A percentile compares a stretch with the other conserved stretches of the same genome.
phyloP scores from a whole-genome alignment of 192 early-diverging fungal species.

The Rhizophagus sp. region DNA sequence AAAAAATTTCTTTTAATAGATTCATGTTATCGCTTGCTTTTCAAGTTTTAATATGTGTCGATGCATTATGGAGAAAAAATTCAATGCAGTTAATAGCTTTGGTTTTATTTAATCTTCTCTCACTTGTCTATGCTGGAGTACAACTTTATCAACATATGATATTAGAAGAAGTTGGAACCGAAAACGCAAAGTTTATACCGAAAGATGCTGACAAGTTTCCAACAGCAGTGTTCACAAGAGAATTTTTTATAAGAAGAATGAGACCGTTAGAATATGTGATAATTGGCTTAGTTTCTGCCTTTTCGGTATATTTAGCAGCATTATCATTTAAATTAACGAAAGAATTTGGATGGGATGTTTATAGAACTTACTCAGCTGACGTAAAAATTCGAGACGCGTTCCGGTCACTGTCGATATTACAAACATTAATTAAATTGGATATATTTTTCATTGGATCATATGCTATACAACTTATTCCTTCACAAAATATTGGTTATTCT shows the following conservation, averaged over 20 bases:
- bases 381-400: slow-evolving; percentile 37
- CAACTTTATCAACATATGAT: slow-evolving; percentile 50
- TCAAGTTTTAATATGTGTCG: slow-evolving; percentile 10
- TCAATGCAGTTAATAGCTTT: slow-evolving; percentile 89
- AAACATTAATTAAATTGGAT: slow-evolving; percentile 50
- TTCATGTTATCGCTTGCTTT: slow-evolving; percentile 20
- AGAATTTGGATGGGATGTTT: slow-evolving; percentile 50
- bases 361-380: slow-evolving; percentile 47
- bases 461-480: slow-evolving; percentile 49
- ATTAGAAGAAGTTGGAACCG: slow-evolving; percentile 23
- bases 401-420: slow-evolving; percentile 34
- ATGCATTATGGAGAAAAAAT: slow-evolving; percentile 48
- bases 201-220: neutral
- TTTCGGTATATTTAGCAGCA: slow-evolving; percentile 33
- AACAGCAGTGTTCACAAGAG: neutral
- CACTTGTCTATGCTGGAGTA: slow-evolving; percentile 68
- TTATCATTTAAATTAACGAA: slow-evolving; percentile 38
- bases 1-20: slow-evolving; percentile 1
- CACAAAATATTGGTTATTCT: slow-evolving; percentile 36
- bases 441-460: slow-evolving; percentile 47
- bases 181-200: neutral
- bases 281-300: slow-evolving; percentile 42
- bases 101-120: slow-evolving; percentile 64
- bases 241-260: slow-evolving; percentile 35
- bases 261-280: slow-evolving; percentile 48